Conservation (phyloP, 257 asterid genomes). For the Nicotiana attenuata region DNA sequence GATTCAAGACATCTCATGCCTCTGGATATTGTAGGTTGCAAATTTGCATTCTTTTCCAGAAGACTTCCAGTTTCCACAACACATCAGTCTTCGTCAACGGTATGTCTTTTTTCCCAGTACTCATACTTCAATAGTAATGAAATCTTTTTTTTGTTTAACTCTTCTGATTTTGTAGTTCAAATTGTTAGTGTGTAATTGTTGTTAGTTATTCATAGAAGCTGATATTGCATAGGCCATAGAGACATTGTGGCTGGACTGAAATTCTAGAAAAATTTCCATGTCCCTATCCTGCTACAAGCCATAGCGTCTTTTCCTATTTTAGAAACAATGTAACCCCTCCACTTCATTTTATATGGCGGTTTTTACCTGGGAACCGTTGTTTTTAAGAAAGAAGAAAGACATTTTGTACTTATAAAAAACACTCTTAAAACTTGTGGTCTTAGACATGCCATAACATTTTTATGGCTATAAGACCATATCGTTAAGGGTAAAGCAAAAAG, state of each 20-base stretch:
- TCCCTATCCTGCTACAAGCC: neutral
- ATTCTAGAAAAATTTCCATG: neutral
- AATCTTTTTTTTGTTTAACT: neutral
- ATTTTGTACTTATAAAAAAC: neutral
- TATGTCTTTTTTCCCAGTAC: conserved; percentile 21
- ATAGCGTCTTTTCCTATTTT: neutral
- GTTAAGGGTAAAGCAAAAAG: neutral
- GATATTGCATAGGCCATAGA: neutral
- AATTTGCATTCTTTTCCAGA: conserved; percentile 81
- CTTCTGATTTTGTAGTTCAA: neutral
- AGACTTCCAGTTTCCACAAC: conserved; percentile 64
- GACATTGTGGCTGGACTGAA: neutral
- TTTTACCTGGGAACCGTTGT: neutral
- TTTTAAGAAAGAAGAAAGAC: neutral
- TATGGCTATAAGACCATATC: neutral
- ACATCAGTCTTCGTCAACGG: conserved; percentile 86
- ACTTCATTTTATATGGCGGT: neutral
- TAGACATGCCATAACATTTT: neutral
- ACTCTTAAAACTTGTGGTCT: neutral
- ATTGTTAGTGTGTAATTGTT: neutral
- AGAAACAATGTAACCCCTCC: neutral
- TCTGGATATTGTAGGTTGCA: conserved; percentile 52
- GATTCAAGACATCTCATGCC: neutral
- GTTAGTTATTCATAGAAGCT: neutral
- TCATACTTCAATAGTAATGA: neutral